phyloP scores from a whole-genome alignment of 768 basidiomycete species.

The Leucosporidium scottii region DNA sequence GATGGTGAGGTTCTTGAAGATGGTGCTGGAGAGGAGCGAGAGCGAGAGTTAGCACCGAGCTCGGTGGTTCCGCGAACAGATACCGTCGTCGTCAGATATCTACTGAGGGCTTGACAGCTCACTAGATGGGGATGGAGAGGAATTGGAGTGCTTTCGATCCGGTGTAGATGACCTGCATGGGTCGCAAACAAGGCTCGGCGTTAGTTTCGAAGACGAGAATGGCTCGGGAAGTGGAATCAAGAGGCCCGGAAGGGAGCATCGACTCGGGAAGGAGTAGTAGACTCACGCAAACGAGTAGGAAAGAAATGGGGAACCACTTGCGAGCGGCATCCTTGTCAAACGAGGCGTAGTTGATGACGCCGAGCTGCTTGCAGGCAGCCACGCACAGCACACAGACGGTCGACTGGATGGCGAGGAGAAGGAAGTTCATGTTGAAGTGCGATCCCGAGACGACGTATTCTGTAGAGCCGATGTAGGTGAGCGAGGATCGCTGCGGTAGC shows the following conservation, averaged over 20 bases:
- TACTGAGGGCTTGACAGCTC: not conserved
- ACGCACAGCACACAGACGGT: constrained; percentile 79
- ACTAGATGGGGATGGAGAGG: constrained; percentile 66
- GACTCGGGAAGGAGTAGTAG: too few species aligned
- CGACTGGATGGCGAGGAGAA: constrained; percentile 85
- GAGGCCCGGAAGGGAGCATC: too few species aligned
- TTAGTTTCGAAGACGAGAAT: constrained; percentile 69
- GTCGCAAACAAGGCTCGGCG: constrained; percentile 84
- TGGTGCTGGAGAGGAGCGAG: constrained; percentile 65
- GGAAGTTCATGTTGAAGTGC: constrained; percentile 93
- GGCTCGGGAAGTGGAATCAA: constrained; percentile 29
- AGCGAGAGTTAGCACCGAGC: not conserved
- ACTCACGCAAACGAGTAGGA: constrained; percentile 58
- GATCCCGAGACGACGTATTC: constrained; percentile 92
- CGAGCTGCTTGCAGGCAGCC: constrained; percentile 58
- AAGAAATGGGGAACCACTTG: constrained; percentile 90
- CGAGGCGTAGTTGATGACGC: constrained; percentile 70
- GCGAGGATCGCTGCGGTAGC: constrained; percentile 14
- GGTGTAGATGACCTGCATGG: constrained; percentile 93
- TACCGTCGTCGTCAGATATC: too few species aligned
- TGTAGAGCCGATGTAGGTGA: not conserved
- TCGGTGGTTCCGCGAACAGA: too few species aligned
- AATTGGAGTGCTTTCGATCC: constrained; percentile 97
- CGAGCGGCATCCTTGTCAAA: constrained; percentile 79
- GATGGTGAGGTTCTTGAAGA: constrained; percentile 99